Conservation (phyloP, 345 rosid genomes). For the Durio zibethinus region DNA sequence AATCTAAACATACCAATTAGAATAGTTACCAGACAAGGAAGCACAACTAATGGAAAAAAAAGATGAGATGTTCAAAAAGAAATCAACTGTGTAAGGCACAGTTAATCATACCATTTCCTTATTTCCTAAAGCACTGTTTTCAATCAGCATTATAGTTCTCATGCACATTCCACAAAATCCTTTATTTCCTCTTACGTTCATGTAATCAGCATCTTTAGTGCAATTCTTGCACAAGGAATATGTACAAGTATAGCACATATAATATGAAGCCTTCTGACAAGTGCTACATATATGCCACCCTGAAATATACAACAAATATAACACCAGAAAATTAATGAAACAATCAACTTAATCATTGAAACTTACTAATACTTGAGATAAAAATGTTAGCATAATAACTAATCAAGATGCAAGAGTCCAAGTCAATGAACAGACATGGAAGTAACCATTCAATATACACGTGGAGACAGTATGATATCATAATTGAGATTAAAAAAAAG, state of each 20-base stretch:
- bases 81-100: not conserved
- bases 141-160: conserved; percentile 85
- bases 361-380: not conserved
- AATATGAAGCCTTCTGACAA: conserved; percentile 78
- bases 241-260: conserved; percentile 95
- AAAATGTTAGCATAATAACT: not conserved
- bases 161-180: conserved; percentile 95
- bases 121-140: conserved; percentile 51
- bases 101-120: conserved; percentile 56
- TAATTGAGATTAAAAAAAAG: not conserved
- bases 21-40: conserved; percentile 2
- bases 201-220: conserved; percentile 79
- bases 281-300: conserved; percentile 97
- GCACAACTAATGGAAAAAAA: not conserved
- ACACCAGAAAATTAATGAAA: conserved; percentile 16
- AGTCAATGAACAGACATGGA: not conserved
- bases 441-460: not conserved
- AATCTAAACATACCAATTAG: not conserved
- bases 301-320: conserved; percentile 33
- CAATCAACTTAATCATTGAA: not conserved
- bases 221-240: conserved; percentile 94
- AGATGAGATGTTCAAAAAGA: not conserved
- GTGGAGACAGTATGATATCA: not conserved
- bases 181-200: conserved; percentile 69
- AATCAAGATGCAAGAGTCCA: not conserved